Percentiles rank a stretch among this genome's conserved stretches.
Conservation (phyloP, 768 basidiomycete genomes). For the Dacryopinax primogenitus region DNA sequence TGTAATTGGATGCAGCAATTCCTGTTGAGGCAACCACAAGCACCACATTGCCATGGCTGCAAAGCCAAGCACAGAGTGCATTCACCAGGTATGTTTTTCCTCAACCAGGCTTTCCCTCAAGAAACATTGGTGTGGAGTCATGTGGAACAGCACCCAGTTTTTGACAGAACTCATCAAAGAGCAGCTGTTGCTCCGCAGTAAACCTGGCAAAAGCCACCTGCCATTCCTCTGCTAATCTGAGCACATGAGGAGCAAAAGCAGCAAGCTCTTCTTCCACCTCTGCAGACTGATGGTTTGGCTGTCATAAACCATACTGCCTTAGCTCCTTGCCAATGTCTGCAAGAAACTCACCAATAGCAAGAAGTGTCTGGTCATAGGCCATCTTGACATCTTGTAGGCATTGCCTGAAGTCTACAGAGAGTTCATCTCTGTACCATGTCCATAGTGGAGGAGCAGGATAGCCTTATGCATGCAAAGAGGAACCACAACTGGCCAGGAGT, state of each 20-base stretch:
- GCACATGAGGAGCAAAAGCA: slow-evolving; percentile 18
- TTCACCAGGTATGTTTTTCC: slow-evolving; percentile 33
- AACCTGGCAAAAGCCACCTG: slow-evolving; percentile 15
- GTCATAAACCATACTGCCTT: slow-evolving; percentile 24
- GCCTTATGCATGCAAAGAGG: slow-evolving; percentile 33
- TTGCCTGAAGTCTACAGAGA: slow-evolving; percentile 19
- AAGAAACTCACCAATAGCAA: slow-evolving; percentile 20
- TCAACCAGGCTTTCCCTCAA: slow-evolving; percentile 33
- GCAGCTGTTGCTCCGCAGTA: slow-evolving; percentile 21
- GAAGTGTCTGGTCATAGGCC: slow-evolving; percentile 20
- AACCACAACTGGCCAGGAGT: slow-evolving; percentile 31
- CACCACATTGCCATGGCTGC: slow-evolving; percentile 24
- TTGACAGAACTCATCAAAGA: slow-evolving; percentile 17
- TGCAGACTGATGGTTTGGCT: slow-evolving; percentile 20
- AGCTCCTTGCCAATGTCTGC: slow-evolving; percentile 24
- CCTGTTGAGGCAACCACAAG: slow-evolving; percentile 31
- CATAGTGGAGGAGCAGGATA: slow-evolving; percentile 20
- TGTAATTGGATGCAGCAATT: slow-evolving; percentile 32
- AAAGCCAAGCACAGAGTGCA: slow-evolving; percentile 26
- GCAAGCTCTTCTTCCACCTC: slow-evolving; percentile 25
- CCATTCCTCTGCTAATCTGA: slow-evolving; percentile 13
- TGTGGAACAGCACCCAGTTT: slow-evolving; percentile 16
- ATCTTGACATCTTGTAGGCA: slow-evolving; percentile 12
- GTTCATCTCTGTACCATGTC: slow-evolving; percentile 21
- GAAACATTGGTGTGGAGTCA: slow-evolving; percentile 17